phyloP scores from a whole-genome alignment of 2,329 filamentous ascomycete species.

The Emmonsiellopsis sp. region DNA sequence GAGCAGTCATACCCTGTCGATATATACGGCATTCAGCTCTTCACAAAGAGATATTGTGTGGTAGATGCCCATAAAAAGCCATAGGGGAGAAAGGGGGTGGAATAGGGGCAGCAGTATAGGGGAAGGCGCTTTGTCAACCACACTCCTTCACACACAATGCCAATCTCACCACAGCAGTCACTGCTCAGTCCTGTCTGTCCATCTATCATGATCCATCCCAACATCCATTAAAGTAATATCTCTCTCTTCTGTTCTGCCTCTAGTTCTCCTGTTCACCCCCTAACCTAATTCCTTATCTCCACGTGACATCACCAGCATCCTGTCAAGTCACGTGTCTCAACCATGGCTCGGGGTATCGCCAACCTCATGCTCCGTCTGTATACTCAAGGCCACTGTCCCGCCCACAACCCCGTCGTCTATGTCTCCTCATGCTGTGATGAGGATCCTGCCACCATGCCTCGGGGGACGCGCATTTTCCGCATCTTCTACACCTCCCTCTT shows the following conservation, averaged over 20 bases:
- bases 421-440: neutral
- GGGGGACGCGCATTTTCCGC: constrained; percentile 49
- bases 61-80: neutral
- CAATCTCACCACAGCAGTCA: too few relatives aligned
- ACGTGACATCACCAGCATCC: neutral
- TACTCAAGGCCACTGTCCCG: neutral
- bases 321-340: neutral
- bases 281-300: too few relatives aligned
- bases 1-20: neutral
- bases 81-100: too few relatives aligned
- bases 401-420: neutral
- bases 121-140: neutral
- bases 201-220: too few relatives aligned
- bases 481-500: constrained; percentile 77
- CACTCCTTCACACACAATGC: neutral
- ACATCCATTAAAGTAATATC: too few relatives aligned
- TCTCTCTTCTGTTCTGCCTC: too few relatives aligned
- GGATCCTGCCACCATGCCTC: neutral
- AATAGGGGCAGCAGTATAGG: neutral
- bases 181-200: too few relatives aligned
- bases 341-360: neutral
- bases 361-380: neutral
- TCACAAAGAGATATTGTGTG: too few relatives aligned
- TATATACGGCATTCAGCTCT: neutral
- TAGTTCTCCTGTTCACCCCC: too few relatives aligned